A percentile compares a stretch with the other conserved stretches of the same genome.
These are phyloP conservation scores for Ceratonia siliqua DNA, from an alignment of 306 rosid genomes.

Conservation along the genomic window DNA sequence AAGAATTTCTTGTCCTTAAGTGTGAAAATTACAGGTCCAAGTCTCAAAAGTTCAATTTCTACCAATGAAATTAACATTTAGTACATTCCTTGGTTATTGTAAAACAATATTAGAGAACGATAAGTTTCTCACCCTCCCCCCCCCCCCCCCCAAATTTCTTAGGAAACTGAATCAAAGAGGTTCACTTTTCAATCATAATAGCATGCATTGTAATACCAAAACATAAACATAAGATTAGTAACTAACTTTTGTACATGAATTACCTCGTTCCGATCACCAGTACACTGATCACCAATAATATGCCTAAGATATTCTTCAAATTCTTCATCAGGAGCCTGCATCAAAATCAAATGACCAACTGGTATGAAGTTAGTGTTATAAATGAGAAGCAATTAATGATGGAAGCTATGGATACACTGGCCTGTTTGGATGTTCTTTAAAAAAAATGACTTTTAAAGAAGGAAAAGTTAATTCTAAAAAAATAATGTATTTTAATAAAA, in stretches of 20 bases:
- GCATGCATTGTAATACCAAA: neutral
- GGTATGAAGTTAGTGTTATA: slow-evolving; percentile 19
- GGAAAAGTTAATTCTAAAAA: too few species aligned
- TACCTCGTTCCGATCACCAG: slow-evolving; percentile 92
- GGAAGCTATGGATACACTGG: slow-evolving; percentile 4
- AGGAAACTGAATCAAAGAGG: slow-evolving; percentile 10
- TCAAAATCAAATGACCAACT: slow-evolving; percentile 26
- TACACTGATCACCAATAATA: slow-evolving; percentile 81
- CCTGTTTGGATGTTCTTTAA: too few species aligned
- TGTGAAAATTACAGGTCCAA: neutral
- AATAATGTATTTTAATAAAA: too few species aligned
- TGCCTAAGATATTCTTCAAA: slow-evolving; percentile 95
- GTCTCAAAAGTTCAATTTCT: neutral
- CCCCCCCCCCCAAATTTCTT: neutral
- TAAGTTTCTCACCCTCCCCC: neutral
- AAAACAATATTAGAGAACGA: neutral
- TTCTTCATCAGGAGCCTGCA: slow-evolving; percentile 99
- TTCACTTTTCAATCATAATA: neutral
- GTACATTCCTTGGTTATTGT: neutral
- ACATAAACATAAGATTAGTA: neutral
- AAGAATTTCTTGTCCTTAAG: neutral
- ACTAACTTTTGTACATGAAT: slow-evolving; percentile 4
- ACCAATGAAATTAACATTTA: neutral
- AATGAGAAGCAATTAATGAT: slow-evolving; percentile 26
- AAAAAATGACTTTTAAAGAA: too few species aligned